phyloP scores from a whole-genome alignment of 148 eudicot species.

The Simmondsia chinensis region DNA sequence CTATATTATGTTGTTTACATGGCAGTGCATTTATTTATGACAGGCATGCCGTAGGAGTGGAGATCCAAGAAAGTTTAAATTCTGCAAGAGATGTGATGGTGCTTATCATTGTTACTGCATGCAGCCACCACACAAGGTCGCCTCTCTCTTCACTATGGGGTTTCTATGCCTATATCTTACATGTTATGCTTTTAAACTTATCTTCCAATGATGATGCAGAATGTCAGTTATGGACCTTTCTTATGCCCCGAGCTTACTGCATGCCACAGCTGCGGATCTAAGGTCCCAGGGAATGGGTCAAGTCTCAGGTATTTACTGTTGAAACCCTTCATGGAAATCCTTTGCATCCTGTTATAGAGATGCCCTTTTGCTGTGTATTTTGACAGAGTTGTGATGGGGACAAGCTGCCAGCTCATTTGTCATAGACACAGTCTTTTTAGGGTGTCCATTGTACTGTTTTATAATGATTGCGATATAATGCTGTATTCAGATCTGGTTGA shows the following conservation, averaged over 20 bases:
- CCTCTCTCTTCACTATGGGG: not conserved
- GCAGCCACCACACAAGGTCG: constrained; percentile 99
- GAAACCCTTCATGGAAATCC: too few species aligned
- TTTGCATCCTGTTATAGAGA: too few species aligned
- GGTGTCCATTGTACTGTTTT: too few species aligned
- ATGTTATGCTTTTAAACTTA: not conserved
- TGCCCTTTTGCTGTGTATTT: too few species aligned
- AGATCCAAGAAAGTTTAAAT: constrained; percentile 84
- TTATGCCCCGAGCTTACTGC: constrained; percentile 92
- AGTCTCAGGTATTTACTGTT: constrained; percentile 56
- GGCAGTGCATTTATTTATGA: not conserved
- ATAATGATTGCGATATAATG: too few species aligned
- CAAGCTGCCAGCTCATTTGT: too few species aligned
- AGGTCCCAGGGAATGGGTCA: constrained; percentile 89
- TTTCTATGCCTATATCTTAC: not conserved
- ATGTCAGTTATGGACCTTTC: constrained; percentile 86
- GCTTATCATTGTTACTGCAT: constrained; percentile 94
- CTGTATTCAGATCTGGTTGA: too few species aligned
- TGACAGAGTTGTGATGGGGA: too few species aligned
- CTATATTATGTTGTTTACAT: constrained; percentile 2
- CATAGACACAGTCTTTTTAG: too few species aligned
- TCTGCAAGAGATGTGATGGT: constrained; percentile 95
- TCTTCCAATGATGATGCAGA: constrained; percentile 37
- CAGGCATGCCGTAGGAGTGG: constrained; percentile 88
- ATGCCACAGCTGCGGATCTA: constrained; percentile 92